Evolutionary conservation across 371 early-diverging fungal species (phyloP).

Genomic region (Mucor indicus): DNA sequence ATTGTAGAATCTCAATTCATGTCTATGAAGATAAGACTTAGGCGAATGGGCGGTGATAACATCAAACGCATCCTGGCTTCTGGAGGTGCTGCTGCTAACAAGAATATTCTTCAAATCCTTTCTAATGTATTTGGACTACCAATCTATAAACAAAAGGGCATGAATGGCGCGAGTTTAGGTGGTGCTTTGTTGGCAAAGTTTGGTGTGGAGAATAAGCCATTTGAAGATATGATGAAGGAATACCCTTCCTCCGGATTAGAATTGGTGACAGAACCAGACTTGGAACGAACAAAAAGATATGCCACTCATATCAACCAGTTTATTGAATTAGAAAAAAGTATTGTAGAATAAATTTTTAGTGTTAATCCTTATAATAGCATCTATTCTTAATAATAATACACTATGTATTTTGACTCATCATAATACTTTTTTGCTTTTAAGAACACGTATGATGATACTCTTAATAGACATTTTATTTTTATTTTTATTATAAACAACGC

Average conservation of each 20-base stretch:
- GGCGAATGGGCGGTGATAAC: conserved; percentile 31
- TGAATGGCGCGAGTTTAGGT: conserved; percentile 48
- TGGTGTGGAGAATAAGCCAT: conserved; percentile 15
- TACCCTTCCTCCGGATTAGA: conserved; percentile 21
- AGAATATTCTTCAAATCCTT: conserved; percentile 52
- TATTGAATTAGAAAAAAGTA: conserved; percentile 7
- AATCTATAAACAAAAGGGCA: conserved; percentile 53
- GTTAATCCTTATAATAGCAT: too few relatives aligned
- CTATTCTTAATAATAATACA: too few relatives aligned
- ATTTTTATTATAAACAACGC: too few relatives aligned
- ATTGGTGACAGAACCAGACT: conserved; percentile 28
- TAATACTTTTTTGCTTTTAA: too few relatives aligned
- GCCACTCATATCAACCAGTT: conserved; percentile 3
- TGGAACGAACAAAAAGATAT: conserved; percentile 12
- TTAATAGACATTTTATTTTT: too few relatives aligned
- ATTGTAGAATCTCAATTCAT: conserved; percentile 76
- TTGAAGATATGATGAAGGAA: conserved; percentile 39
- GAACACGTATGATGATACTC: too few relatives aligned
- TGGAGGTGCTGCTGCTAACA: conserved; percentile 76
- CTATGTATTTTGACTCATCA: too few relatives aligned
- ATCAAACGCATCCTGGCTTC: conserved; percentile 59
- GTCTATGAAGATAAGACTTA: conserved; percentile 61
- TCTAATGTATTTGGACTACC: conserved; percentile 71
- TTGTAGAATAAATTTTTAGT: conserved; percentile 13
- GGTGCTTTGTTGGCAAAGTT: conserved; percentile 46